Base-by-base conservation (phyloP, 1,284 basidiomycete species). In the Malassezia obtusa region DNA sequence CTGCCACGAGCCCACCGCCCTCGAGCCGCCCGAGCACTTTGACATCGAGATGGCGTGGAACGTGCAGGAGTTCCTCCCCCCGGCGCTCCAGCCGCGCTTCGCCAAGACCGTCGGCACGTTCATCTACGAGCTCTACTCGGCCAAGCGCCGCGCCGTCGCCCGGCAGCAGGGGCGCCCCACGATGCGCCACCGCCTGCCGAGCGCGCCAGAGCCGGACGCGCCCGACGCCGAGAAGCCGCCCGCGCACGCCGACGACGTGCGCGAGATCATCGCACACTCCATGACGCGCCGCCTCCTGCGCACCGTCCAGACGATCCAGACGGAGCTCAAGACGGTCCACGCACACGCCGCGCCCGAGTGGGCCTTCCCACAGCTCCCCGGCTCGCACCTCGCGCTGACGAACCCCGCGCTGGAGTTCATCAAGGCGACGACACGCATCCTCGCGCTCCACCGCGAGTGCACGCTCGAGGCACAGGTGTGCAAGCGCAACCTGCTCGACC, bases 41-140 rank as follows among this genome's bases (percentile, higher is more conserved):
- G 61, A 61, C 41, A 63, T 71, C 19, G 86, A 89, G 66, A 89
- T 91, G 86, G 81, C 83, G 58, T 98, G 92, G 91, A 98, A 98
- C 73, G 88, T 98, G 59, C 81, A 85, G 57, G 81, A 82, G 0
- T 96, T 95, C 79, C 81, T 99, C 9, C 92, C 94, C 0, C 80
- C 80, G 0, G 83, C 84, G 5, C 78, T 92, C 28, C 91, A 92
- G 66, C 77, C 80, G 10, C 82, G 89, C 60, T 96, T 98, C 67
- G 79, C 80, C 49, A 75, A 79, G 11, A 79, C 83, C 36, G 78
- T 95, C 17, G 86, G 87, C 39, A 84, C 82, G 69, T 95, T 88
- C 77, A 85, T 96, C 55, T 80, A 87, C 56, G 86, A 89, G 65
- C 79, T 95, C 63, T 92, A 86, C 78, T 68, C 71, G 28, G 83